phyloP scores from a whole-genome alignment of 2,329 filamentous ascomycete species.

The Colletotrichum tabaci region DNA sequence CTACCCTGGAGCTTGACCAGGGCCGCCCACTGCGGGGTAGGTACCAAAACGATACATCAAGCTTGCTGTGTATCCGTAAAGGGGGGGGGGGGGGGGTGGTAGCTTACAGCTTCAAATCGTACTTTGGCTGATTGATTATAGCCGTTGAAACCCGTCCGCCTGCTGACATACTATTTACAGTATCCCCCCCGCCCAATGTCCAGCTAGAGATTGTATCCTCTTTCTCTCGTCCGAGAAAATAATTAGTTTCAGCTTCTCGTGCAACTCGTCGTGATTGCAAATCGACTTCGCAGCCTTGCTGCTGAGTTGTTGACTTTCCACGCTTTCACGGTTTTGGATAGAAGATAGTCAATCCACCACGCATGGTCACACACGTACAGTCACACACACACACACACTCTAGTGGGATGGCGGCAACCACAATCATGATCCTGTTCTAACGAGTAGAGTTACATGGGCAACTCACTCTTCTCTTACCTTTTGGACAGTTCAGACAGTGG shows the following conservation, averaged over 20 bases:
- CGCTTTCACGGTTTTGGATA: not conserved
- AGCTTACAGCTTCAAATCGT: not conserved
- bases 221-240: not conserved
- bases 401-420: conserved; percentile 6
- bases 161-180: conserved; percentile 17
- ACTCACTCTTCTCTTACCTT: not conserved
- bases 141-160: conserved; percentile 32
- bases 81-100: too few relatives aligned
- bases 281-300: not conserved
- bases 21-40: conserved; percentile 34
- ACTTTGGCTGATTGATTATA: not conserved
- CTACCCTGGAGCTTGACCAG: conserved; percentile 25
- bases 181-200: not conserved
- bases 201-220: not conserved
- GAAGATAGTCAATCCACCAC: not conserved
- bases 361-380: not conserved
- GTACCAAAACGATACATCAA: not conserved
- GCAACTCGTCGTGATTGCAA: not conserved
- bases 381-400: not conserved
- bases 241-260: too few relatives aligned
- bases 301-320: not conserved
- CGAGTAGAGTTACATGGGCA: not conserved
- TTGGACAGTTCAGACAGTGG: not conserved
- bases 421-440: not conserved
- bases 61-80: not conserved